These are phyloP conservation scores for Cladosporium sp. DNA, from an alignment of 2,329 filamentous ascomycete genomes.

Conservation along the genomic window DNA sequence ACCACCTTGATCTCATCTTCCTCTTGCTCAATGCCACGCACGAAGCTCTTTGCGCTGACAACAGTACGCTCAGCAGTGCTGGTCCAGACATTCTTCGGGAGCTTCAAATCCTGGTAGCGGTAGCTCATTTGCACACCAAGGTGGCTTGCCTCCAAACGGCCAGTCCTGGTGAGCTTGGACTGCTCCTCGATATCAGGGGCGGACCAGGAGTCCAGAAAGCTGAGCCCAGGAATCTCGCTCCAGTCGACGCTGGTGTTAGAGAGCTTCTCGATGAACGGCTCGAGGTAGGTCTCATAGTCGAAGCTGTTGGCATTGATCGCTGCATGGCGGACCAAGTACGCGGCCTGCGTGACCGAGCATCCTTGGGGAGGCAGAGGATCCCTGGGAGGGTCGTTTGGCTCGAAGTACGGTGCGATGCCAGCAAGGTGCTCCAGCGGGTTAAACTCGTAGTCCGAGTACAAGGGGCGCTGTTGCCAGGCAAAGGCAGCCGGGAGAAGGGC, in stretches of 20 bases:
- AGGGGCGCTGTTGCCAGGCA: slow-evolving; percentile 24
- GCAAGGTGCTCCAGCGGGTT: slow-evolving; percentile 53
- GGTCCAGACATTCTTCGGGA: slow-evolving; percentile 61
- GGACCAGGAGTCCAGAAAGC: slow-evolving; percentile 60
- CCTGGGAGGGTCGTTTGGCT: slow-evolving; percentile 50
- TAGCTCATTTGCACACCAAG: slow-evolving; percentile 61
- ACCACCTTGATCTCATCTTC: slow-evolving; percentile 58
- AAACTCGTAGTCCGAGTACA: slow-evolving; percentile 45
- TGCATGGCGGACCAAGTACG: slow-evolving; percentile 54
- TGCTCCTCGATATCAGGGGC: slow-evolving; percentile 56
- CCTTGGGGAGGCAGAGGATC: slow-evolving; percentile 53
- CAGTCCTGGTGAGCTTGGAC: slow-evolving; percentile 63
- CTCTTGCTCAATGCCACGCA: slow-evolving; percentile 57
- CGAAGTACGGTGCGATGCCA: slow-evolving; percentile 54
- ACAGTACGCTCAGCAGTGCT: slow-evolving; percentile 64
- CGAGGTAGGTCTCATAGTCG: slow-evolving; percentile 55
- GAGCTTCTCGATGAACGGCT: slow-evolving; percentile 58
- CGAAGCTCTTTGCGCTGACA: slow-evolving; percentile 60
- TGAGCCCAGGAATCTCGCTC: slow-evolving; percentile 57
- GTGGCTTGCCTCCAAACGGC: slow-evolving; percentile 61
- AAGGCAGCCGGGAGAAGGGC: slow-evolving; percentile 18
- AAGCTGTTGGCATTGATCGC: slow-evolving; percentile 57
- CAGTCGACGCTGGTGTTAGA: slow-evolving; percentile 62
- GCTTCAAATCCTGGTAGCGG: slow-evolving; percentile 57
- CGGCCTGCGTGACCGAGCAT: slow-evolving; percentile 53